Base-by-base conservation (phyloP, 352 stramenopile genomes). In the Phytopythium sindhum region DNA sequence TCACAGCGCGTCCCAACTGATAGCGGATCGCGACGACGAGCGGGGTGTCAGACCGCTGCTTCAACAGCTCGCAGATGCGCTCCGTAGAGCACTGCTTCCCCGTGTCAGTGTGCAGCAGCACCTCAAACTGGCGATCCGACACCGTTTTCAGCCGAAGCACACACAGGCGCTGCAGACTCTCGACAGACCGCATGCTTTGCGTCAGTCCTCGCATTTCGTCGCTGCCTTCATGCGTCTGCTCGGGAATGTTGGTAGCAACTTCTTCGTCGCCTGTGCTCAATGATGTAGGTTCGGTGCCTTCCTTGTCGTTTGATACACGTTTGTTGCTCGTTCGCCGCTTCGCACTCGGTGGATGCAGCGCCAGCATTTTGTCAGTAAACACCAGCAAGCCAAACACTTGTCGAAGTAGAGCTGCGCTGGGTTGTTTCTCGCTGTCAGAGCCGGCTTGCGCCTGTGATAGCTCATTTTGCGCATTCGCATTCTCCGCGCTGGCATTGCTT, bases 11-110 rank as follows among this genome's bases (percentile, higher is more conserved):
- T 6, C 78, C 79, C 24, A 93, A 68, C 31, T 95, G 81, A 57
- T 93, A 93, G n/a, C 85, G 78, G 26, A 95, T 81, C 4, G 87
- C 84, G 1, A 89, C 78, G 56, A 91, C 81, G 5, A 95, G 64
- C 10, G 87, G 84, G 0, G 77, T 78, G 44, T 79, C 69, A 0
- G 85, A 92, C 23, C 87, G 75, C 57, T 86, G 64, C 19, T 66
- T 72, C 37, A 93, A 50, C 28, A 95, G 75, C n/a, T 76, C 74
- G 28, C 81, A 88, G 11, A 95, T 64, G 15, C 82, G 68, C 44
- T 83, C 70, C 0, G 87, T 95, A 0, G 85, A 89, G 45, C 84
- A 95, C 17, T 78, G 69, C 44, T 77, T 74, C 0, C 82, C 85
- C 4, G 72, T 82, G 7, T 91, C 82, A n/a, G 72, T 84, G 28